These are phyloP conservation scores for Dillenia turbinata DNA, from an alignment of 164 flowering plant species.

Conservation along the genomic window DNA sequence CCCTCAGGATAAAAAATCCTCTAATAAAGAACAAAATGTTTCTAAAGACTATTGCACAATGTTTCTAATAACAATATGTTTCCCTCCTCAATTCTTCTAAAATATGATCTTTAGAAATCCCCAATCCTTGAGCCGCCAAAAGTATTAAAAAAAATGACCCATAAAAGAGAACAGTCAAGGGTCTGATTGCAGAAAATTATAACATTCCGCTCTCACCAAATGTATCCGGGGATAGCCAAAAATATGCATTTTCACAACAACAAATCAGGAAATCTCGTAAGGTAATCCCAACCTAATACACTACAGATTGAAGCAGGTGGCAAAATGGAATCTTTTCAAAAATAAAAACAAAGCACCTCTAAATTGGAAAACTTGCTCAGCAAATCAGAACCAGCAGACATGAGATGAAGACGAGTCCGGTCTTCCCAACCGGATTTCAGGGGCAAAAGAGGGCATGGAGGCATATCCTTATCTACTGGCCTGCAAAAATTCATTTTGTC, in stretches of 20 bases:
- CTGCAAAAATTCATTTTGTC: slow-evolving; percentile 20
- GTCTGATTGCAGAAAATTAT: too few species aligned
- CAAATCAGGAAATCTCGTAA: not conserved
- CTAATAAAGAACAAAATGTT: not conserved
- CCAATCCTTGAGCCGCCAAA: too few species aligned
- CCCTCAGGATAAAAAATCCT: not conserved
- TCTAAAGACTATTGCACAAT: too few species aligned
- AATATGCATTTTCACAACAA: not conserved
- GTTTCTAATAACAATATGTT: too few species aligned
- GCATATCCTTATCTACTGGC: slow-evolving; percentile 34
- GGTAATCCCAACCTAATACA: not conserved
- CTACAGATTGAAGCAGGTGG: not conserved
- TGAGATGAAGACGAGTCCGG: slow-evolving; percentile 76
- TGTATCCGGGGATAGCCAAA: not conserved
- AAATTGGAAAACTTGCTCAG: slow-evolving; percentile 55
- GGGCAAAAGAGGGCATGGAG: slow-evolving; percentile 42
- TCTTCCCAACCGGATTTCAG: slow-evolving; percentile 50
- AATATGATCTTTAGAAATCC: too few species aligned
- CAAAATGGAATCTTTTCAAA: not conserved
- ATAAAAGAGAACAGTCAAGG: too few species aligned
- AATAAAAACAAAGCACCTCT: slow-evolving; percentile 41
- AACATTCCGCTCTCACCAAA: too few species aligned
- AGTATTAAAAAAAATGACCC: too few species aligned
- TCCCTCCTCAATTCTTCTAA: too few species aligned
- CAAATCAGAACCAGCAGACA: slow-evolving; percentile 74